Base-by-base conservation (phyloP, 1,284 basidiomycete genomes). In the Malassezia equina region DNA sequence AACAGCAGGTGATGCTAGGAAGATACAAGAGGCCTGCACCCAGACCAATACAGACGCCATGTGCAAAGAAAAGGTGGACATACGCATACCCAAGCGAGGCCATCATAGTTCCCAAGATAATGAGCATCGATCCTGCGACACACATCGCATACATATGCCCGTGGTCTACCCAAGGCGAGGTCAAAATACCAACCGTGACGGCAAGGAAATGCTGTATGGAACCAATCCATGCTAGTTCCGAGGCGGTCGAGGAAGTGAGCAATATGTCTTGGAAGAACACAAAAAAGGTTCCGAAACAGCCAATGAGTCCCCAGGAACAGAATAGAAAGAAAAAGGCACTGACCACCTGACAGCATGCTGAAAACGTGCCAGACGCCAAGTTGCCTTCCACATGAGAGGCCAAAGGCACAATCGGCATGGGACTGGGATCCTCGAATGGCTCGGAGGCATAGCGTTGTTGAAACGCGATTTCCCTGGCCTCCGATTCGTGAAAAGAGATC, bases 151-250 rank as follows among this genome's bases (percentile, higher is more conserved):
- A 46, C 23, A 32, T 47, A n/a, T 47, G 43, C 4, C 55, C 55
- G 4, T 40, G 15, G 32, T 67, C 66, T n/a, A 67, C 65, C 17
- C 65, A 54, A 9, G 59, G 55, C 11, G 64, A 64, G n/a, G 64
- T 55, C n/a, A 67, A 31, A 25, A 59, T 50, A 29, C 62, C 64
- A 12, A 59, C 55, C 0, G 59, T 41, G 39, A 67, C 59, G 39
- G 65, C 57, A 45, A 67, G 58, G 28, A 62, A 67, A 39, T 55
- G 59, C 47, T 67, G 64, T 24, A 67, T 51, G 0, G 62, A 61
- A 11, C 64, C 66, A 17, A 67, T 66, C 64, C 64, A 65, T 3
- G 64, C 34, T n/a, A 67, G 53, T 15, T 55, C 49, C 11, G 56
- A 61, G 12, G 28, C 28, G 21, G 44, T 28, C 8, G 24, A 32